A percentile compares a stretch with the other conserved stretches of the same genome.
Conservation (phyloP, 2,329 filamentous ascomycete genomes). For the Trichothecium roseum region DNA sequence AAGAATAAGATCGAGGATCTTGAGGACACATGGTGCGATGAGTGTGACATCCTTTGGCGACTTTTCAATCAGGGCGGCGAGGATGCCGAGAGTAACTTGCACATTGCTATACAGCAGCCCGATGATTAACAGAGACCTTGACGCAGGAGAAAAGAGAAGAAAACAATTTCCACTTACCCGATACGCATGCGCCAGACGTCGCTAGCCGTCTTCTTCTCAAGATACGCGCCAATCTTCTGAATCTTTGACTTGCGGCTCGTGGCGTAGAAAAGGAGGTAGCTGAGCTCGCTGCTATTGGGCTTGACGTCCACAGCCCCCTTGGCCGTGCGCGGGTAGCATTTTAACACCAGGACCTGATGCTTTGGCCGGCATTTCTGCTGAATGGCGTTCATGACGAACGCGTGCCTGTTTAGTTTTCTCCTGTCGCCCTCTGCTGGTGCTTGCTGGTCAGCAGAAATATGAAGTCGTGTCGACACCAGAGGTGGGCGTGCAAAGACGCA, state of each 20-base stretch:
- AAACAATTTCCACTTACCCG: constrained; percentile 45
- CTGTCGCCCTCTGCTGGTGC: not conserved
- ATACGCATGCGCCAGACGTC: constrained; percentile 86
- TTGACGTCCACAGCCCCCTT: constrained; percentile 90
- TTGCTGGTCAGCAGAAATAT: too few relatives aligned
- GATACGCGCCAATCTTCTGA: constrained; percentile 87
- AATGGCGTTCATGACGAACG: constrained; percentile 47
- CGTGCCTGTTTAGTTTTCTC: not conserved
- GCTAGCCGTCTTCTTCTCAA: constrained; percentile 85
- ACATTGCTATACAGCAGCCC: constrained; percentile 56
- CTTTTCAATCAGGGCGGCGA: constrained; percentile 87
- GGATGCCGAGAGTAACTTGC: constrained; percentile 87
- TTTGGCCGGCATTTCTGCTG: constrained; percentile 72
- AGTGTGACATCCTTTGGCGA: constrained; percentile 81
- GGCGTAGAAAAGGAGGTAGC: constrained; percentile 93
- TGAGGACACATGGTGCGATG: constrained; percentile 75
- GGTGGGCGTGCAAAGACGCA: too few relatives aligned
- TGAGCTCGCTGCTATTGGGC: constrained; percentile 92
- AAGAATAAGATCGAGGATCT: constrained; percentile 73
- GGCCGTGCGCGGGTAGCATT: constrained; percentile 88
- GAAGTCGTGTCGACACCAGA: too few relatives aligned
- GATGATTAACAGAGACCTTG: constrained; percentile 3
- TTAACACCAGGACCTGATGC: constrained; percentile 91
- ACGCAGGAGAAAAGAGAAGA: not conserved
- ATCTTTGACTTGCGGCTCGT: constrained; percentile 91